Conservation (phyloP, 768 basidiomycete genomes). For the Mycena amicta region DNA sequence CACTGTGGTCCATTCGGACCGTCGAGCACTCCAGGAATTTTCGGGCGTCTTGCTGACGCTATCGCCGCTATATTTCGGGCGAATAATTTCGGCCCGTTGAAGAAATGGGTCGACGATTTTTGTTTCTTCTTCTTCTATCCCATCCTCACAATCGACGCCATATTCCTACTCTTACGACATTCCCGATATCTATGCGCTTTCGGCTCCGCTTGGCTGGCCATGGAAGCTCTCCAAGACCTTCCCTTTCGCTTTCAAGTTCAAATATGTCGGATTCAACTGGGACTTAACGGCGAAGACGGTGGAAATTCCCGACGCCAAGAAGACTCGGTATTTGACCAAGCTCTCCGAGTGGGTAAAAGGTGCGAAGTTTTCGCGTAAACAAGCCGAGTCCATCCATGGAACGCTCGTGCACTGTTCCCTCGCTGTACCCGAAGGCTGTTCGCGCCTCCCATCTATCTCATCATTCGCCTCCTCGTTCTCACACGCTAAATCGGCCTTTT, state of each 20-base stretch:
- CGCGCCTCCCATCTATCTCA: not conserved
- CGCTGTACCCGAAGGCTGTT: constrained; percentile 30
- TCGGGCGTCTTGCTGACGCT: no score
- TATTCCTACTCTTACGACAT: no score
- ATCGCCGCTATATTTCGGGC: constrained; percentile 25
- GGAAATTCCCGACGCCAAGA: constrained; percentile 33
- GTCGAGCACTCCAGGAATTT: constrained; percentile 29
- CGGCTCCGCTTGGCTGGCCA: constrained; percentile 33
- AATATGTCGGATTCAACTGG: constrained; percentile 43
- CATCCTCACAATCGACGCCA: no score
- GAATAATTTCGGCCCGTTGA: no score
- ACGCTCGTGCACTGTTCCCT: constrained; percentile 39
- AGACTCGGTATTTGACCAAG: constrained; percentile 28
- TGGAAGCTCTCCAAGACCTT: constrained; percentile 35
- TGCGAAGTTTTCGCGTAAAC: constrained; percentile 14
- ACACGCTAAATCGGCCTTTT: not conserved
- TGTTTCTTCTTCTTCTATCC: no score
- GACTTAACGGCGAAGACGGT: constrained; percentile 30
- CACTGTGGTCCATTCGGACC: constrained; percentile 31
- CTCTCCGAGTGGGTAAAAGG: constrained; percentile 23
- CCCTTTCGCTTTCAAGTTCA: constrained; percentile 29
- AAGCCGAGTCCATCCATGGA: constrained; percentile 31
- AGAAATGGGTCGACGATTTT: constrained; percentile 43
- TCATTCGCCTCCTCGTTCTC: not conserved
- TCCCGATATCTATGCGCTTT: constrained; percentile 26